These are phyloP conservation scores for Fallopia convolvulus DNA, from an alignment of 148 eudicot genomes.

Conservation along the genomic window DNA sequence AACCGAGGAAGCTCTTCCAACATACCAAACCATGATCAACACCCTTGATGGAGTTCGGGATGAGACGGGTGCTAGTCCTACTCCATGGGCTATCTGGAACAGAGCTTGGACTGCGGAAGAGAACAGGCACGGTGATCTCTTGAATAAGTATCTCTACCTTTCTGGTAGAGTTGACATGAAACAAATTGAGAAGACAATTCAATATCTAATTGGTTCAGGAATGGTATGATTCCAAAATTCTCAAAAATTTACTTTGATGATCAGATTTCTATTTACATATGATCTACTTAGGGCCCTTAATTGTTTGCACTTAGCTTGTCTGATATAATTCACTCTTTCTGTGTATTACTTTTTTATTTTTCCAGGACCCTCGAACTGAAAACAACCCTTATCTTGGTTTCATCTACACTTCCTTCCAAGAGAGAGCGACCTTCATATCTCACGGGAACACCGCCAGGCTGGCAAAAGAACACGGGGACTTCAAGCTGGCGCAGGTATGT, in stretches of 20 bases:
- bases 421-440: constrained; percentile 44
- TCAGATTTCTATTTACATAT: neutral
- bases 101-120: constrained; percentile 51
- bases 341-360: neutral
- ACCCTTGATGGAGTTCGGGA: constrained; percentile 44
- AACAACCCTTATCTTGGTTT: constrained; percentile 43
- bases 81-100: constrained; percentile 43
- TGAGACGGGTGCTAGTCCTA: constrained; percentile 42
- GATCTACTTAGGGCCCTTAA: neutral
- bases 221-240: constrained; percentile 25
- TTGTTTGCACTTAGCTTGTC: neutral
- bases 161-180: constrained; percentile 45
- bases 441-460: constrained; percentile 42
- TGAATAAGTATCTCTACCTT: constrained; percentile 49
- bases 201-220: constrained; percentile 44
- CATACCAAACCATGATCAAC: constrained; percentile 42
- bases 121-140: constrained; percentile 41
- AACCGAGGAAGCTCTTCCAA: constrained; percentile 50
- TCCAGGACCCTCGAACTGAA: constrained; percentile 35
- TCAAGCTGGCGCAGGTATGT: constrained; percentile 34
- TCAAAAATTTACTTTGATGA: neutral
- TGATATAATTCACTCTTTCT: neutral
- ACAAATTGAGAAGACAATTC: constrained; percentile 44
- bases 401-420: constrained; percentile 53
- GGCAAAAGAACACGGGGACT: constrained; percentile 39